phyloP scores from a whole-genome alignment of 1,284 basidiomycete species.

The Rhodotorula mucilaginosa region DNA sequence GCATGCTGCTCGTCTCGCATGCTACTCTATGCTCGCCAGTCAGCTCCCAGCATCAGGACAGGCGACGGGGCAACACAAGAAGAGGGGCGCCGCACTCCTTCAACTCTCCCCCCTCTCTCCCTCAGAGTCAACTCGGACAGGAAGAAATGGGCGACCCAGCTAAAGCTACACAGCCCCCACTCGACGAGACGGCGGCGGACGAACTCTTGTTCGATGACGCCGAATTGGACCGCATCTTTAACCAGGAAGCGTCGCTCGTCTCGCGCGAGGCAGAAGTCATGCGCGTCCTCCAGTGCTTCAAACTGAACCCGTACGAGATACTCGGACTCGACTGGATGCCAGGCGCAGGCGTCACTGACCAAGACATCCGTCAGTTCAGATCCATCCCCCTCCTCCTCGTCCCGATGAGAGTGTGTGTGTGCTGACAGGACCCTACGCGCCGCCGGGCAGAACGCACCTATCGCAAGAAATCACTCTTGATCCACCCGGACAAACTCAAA shows the following conservation, averaged over 20 bases:
- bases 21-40: too few species aligned
- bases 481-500: conserved; percentile 60
- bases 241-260: conserved; percentile 36
- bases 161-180: not conserved
- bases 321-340: conserved; percentile 53
- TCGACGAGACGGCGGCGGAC: conserved; percentile 1
- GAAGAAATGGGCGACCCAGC: too few species aligned
- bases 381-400: not conserved
- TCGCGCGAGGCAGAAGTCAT: conserved; percentile 48
- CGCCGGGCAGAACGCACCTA: conserved; percentile 52
- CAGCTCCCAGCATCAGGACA: too few species aligned
- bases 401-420: not conserved
- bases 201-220: conserved; percentile 17
- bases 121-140: too few species aligned
- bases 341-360: conserved; percentile 47
- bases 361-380: conserved; percentile 49
- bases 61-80: too few species aligned
- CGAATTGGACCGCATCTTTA: conserved; percentile 40
- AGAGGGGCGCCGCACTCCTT: too few species aligned
- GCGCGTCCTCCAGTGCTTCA: conserved; percentile 56
- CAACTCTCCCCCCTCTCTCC: too few species aligned
- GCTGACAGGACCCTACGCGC: too few species aligned
- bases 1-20: not conserved
- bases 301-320: conserved; percentile 59
- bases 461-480: conserved; percentile 57